These are phyloP conservation scores for Gomphus sp. DNA, from an alignment of 1,284 basidiomycete genomes.

Conservation along the genomic window DNA sequence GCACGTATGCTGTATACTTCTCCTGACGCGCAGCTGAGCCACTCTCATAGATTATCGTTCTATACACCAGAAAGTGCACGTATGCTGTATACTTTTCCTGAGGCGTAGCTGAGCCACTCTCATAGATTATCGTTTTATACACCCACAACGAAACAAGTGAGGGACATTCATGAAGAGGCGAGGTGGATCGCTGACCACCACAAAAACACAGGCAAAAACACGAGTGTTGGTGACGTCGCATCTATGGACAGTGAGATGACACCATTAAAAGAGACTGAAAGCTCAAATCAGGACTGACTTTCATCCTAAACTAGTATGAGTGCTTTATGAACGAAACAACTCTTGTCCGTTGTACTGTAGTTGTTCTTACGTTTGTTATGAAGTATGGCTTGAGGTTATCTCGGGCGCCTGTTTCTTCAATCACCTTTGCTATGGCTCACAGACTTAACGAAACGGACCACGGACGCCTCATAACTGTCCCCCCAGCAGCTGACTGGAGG, in stretches of 20 bases:
- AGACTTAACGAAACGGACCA: no score
- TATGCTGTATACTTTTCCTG: neutral
- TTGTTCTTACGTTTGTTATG: neutral
- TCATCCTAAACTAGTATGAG: neutral
- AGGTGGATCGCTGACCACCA: constrained; percentile 53
- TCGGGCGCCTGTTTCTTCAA: no score
- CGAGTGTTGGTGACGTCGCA: neutral
- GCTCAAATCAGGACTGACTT: neutral
- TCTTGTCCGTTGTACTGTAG: neutral
- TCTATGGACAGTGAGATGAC: neutral
- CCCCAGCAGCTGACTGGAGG: constrained; percentile 73
- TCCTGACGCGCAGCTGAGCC: neutral
- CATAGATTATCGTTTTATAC: constrained; percentile 55
- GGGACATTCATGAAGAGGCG: constrained; percentile 85
- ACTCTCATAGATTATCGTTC: constrained; percentile 13
- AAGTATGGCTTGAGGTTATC: no score
- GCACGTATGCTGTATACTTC: constrained; percentile 14
- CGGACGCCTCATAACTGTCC: constrained; percentile 32
- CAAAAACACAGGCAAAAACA: neutral
- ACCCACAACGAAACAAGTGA: constrained; percentile 67
- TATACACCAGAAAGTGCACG: no score
- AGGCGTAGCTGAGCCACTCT: neutral
- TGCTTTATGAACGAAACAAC: neutral
- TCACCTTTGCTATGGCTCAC: no score
- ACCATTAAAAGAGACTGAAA: neutral